Percentiles rank a stretch among this genome's conserved stretches.
Evolutionary conservation across 2,329 filamentous ascomycete genomes (phyloP).

Genomic region (Geoglossum cookeanum): DNA sequence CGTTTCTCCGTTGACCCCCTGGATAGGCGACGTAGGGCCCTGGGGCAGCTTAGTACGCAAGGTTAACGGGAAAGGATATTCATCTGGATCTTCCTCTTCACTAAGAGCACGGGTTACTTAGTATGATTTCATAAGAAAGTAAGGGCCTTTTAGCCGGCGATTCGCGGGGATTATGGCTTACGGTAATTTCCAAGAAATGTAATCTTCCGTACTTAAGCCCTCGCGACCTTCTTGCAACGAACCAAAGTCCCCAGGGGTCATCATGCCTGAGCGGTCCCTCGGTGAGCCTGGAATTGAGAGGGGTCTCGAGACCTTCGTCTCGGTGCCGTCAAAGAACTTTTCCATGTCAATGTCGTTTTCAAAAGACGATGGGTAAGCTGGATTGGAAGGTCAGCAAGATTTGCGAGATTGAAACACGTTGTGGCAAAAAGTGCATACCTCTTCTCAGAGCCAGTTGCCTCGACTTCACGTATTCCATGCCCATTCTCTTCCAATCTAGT

Average conservation of each 20-base stretch:
- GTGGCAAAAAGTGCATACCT: conserved; percentile 17
- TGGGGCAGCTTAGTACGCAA: conserved; percentile 21
- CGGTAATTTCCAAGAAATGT: conserved; percentile 95
- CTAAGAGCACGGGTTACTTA: conserved; percentile 24
- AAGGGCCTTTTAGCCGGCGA: neutral
- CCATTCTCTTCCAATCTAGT: conserved; percentile 98
- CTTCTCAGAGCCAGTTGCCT: conserved; percentile 77
- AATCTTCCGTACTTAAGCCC: conserved; percentile 87
- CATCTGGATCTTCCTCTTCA: conserved; percentile 81
- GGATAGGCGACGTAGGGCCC: neutral
- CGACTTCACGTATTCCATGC: conserved; percentile 97
- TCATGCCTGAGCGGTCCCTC: conserved; percentile 81
- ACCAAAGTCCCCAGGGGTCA: conserved; percentile 97
- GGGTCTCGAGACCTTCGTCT: conserved; percentile 87
- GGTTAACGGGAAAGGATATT: conserved; percentile 52
- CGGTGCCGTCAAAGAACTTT: conserved; percentile 79
- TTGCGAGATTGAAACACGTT: neutral
- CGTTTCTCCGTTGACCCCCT: neutral
- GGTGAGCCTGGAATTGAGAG: conserved; percentile 89
- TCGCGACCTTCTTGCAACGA: conserved; percentile 89
- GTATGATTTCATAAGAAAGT: neutral
- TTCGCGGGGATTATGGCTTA: conserved; percentile 36
- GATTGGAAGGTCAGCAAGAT: neutral
- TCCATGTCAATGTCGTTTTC: conserved; percentile 50
- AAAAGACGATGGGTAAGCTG: conserved; percentile 77